Evolutionary conservation across 2,329 filamentous ascomycete genomes (phyloP).

Genomic region (Blumeria graminis): DNA sequence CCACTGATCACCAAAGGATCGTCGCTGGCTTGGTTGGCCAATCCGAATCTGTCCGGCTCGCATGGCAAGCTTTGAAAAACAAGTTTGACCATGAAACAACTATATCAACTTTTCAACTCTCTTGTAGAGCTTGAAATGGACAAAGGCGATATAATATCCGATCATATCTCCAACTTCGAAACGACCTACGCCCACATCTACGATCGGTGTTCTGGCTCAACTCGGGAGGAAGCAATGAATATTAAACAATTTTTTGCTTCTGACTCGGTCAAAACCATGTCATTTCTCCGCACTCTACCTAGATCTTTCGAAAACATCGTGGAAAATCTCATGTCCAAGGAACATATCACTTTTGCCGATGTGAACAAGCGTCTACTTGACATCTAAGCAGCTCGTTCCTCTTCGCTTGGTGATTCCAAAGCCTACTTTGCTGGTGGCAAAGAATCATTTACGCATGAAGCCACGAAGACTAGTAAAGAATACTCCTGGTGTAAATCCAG

Average conservation of each 20-base stretch:
- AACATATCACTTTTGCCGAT: neutral
- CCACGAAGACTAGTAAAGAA: neutral
- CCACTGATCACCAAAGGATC: neutral
- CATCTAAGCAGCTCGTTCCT: neutral
- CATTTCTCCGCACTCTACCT: slow-evolving; percentile 1
- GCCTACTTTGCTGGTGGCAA: neutral
- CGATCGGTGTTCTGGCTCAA: neutral
- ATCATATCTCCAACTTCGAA: slow-evolving; percentile 1
- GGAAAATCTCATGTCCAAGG: slow-evolving; percentile 2
- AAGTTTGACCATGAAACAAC: neutral
- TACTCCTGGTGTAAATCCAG: neutral
- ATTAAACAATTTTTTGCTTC: neutral
- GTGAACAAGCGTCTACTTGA: neutral
- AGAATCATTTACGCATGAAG: neutral
- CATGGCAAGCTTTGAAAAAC: neutral
- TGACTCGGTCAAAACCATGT: slow-evolving; percentile 1
- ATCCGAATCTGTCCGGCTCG: neutral
- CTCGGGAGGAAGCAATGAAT: neutral
- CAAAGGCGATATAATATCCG: neutral
- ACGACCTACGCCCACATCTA: neutral
- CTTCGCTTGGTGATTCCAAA: neutral
- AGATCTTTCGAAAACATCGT: neutral
- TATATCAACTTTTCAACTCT: slow-evolving; percentile 1
- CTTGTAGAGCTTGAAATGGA: neutral
- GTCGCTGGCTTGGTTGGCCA: neutral